Conservation (phyloP, 306 rosid genomes). For the Prunus dulcis region DNA sequence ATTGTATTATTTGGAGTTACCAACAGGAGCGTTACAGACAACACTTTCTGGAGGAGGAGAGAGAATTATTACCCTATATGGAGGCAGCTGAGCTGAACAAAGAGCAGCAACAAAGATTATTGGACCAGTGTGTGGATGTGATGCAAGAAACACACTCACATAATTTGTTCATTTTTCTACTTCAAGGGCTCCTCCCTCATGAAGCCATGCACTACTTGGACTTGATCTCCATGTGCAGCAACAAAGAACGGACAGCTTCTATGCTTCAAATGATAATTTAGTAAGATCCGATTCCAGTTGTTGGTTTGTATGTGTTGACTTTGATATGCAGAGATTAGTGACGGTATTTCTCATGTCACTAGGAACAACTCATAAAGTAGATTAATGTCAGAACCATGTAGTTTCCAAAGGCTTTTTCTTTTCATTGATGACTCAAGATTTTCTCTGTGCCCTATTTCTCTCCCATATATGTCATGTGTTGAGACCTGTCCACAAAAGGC, state of each 20-base stretch:
- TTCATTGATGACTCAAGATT: too few relatives aligned
- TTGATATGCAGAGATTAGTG: too few relatives aligned
- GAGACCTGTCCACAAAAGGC: too few relatives aligned
- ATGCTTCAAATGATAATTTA: slow-evolving; percentile 30
- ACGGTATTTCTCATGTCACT: too few relatives aligned
- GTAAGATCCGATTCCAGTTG: too few relatives aligned
- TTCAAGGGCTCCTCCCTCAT: slow-evolving; percentile 63
- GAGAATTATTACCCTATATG: slow-evolving; percentile 59
- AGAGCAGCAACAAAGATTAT: slow-evolving; percentile 45
- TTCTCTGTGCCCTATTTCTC: too few relatives aligned
- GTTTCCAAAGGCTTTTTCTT: too few relatives aligned
- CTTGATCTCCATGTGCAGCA: slow-evolving; percentile 48
- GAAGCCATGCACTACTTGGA: slow-evolving; percentile 89
- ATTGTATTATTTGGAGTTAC: neutral
- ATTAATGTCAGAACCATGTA: too few relatives aligned
- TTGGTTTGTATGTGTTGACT: too few relatives aligned
- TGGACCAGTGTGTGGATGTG: slow-evolving; percentile 66
- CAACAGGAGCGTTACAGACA: slow-evolving; percentile 57
- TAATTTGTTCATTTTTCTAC: slow-evolving; percentile 51
- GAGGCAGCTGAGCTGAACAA: slow-evolving; percentile 76
- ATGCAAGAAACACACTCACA: slow-evolving; percentile 77
- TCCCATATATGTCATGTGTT: too few relatives aligned
- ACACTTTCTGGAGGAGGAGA: slow-evolving; percentile 79
- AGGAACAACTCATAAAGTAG: too few relatives aligned
- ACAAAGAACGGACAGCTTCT: slow-evolving; percentile 40